These are phyloP conservation scores for Quercus phellos DNA, from an alignment of 331 rosid genomes.

Conservation along the genomic window DNA sequence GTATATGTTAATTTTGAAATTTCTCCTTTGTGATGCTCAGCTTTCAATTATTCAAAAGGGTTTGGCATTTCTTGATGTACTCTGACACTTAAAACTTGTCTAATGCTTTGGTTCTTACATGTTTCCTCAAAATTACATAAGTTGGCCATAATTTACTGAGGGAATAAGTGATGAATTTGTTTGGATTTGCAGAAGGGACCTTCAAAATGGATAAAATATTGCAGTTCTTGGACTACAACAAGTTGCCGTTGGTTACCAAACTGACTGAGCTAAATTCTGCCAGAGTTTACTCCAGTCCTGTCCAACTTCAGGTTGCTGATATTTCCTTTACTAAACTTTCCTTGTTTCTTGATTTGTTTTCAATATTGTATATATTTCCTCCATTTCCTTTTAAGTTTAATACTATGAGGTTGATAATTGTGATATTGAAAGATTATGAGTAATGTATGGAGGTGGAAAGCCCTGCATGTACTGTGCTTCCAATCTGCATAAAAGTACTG, in stretches of 20 bases:
- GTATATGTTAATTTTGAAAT: too few species aligned
- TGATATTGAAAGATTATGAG: neutral
- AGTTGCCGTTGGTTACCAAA: conserved; percentile 76
- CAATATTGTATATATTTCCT: neutral
- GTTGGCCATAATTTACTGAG: conserved; percentile 11
- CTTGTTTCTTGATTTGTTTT: conserved; percentile 1
- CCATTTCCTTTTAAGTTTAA: neutral
- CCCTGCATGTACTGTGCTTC: too few species aligned
- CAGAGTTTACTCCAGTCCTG: conserved; percentile 70
- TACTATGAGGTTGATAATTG: neutral
- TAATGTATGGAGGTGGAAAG: too few species aligned
- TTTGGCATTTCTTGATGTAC: neutral
- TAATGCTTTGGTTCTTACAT: neutral
- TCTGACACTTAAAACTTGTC: conserved; percentile 1
- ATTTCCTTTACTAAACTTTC: conserved; percentile 9
- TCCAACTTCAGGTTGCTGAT: conserved; percentile 77
- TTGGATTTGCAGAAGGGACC: conserved; percentile 63
- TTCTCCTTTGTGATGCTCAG: neutral
- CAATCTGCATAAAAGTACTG: neutral
- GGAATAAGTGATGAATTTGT: neutral
- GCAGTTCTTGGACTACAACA: conserved; percentile 67
- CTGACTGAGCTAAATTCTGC: conserved; percentile 70
- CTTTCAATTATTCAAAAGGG: neutral
- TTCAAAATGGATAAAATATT: conserved; percentile 48
- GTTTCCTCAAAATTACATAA: conserved; percentile 2